phyloP scores from a whole-genome alignment of 2,329 filamentous ascomycete species.

The Pleurostoma richardsiae region DNA sequence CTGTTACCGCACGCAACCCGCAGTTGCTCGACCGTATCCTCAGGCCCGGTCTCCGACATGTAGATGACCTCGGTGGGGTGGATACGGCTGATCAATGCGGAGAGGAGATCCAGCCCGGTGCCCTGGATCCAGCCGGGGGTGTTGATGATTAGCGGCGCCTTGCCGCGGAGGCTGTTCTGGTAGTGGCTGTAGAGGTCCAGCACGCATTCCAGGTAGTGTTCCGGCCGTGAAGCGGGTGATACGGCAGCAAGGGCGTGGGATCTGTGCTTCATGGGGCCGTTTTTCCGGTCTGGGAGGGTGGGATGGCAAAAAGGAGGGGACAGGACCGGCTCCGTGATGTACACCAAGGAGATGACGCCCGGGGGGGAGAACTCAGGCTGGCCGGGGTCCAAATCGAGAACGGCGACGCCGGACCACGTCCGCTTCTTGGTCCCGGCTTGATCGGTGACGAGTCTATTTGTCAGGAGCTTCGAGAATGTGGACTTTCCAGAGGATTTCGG shows the following conservation, averaged over 20 bases:
- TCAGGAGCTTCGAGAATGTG: constrained; percentile 62
- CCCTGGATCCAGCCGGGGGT: constrained; percentile 71
- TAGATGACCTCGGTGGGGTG: constrained; percentile 61
- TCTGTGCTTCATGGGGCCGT: constrained; percentile 36
- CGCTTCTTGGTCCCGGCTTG: constrained; percentile 16
- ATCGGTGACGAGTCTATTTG: constrained; percentile 61
- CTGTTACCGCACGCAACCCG: constrained; percentile 32
- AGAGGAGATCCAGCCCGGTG: constrained; percentile 61
- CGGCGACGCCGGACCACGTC: constrained; percentile 34
- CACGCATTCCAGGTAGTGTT: constrained; percentile 61
- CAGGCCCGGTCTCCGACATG: constrained; percentile 59
- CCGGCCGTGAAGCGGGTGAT: constrained; percentile 60
- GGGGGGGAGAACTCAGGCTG: constrained; percentile 71
- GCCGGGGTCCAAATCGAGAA: constrained; percentile 74
- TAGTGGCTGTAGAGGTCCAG: constrained; percentile 59
- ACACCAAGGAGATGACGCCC: constrained; percentile 64
- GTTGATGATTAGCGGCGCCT: constrained; percentile 62
- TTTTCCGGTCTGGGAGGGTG: constrained; percentile 20
- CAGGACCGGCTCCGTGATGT: constrained; percentile 56
- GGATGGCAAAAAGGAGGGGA: constrained; percentile 63
- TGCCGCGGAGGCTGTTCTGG: constrained; percentile 32
- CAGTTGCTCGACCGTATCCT: constrained; percentile 50
- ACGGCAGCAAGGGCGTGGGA: constrained; percentile 63
- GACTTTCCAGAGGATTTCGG: constrained; percentile 73
- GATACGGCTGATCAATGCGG: constrained; percentile 47